phyloP scores from a whole-genome alignment of 169 alveolate genomes.

The Babesia ovis region DNA sequence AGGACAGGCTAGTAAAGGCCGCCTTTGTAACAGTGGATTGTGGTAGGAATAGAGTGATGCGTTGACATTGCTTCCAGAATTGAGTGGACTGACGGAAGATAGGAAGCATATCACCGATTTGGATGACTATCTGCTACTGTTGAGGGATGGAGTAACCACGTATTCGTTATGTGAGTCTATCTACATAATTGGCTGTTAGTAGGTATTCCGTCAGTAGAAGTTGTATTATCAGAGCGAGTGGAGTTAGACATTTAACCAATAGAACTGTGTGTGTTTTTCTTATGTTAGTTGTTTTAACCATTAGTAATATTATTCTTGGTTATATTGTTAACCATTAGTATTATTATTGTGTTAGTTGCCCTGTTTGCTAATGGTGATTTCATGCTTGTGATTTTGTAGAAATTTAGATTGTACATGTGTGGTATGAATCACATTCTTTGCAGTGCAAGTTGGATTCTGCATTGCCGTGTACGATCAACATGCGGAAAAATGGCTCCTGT shows the following conservation, averaged over 20 bases:
- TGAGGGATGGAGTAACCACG: conserved; percentile 7
- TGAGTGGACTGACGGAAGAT: conserved; percentile 52
- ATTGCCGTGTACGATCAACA: conserved; percentile 36
- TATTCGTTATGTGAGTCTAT: not conserved
- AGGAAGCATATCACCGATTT: not conserved
- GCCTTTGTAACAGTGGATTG: conserved; percentile 56
- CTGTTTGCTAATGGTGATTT: too few species aligned
- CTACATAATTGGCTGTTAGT: not conserved
- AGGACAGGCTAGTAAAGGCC: conserved; percentile 20
- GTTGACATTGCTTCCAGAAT: conserved; percentile 11
- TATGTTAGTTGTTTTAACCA: too few species aligned
- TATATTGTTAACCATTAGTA: too few species aligned
- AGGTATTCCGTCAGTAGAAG: not conserved
- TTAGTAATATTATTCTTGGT: too few species aligned
- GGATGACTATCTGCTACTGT: conserved; percentile 9
- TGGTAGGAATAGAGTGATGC: conserved; percentile 8
- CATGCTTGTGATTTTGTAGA: too few species aligned
- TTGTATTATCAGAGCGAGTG: too few species aligned
- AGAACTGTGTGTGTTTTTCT: too few species aligned
- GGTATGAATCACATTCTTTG: not conserved
- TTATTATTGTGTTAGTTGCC: too few species aligned
- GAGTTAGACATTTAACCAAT: too few species aligned
- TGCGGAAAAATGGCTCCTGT: conserved; percentile 50
- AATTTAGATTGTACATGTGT: conserved; percentile 22
- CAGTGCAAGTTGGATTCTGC: conserved; percentile 74